phyloP scores from a whole-genome alignment of 2,329 filamentous ascomycete genomes.

The Dactylellina leptospora region DNA sequence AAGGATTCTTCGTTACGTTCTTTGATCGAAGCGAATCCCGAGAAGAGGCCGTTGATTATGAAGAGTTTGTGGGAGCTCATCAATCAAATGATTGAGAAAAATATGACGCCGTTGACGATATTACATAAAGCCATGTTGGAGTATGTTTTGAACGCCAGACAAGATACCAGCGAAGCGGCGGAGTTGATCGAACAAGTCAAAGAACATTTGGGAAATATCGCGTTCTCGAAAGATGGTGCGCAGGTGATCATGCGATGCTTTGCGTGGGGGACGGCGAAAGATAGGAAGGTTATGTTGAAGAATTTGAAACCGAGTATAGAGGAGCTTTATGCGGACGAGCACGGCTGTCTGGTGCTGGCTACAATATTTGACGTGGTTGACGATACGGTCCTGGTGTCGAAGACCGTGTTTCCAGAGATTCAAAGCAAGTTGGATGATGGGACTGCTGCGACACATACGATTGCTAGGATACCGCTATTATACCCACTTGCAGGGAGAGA shows the following conservation, averaged over 20 bases:
- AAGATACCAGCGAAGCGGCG: slow-evolving; percentile 79
- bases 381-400: slow-evolving; percentile 87
- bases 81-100: slow-evolving; percentile 93
- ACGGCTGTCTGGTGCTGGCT: slow-evolving; percentile 83
- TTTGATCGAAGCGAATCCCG: slow-evolving; percentile 79
- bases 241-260: slow-evolving; percentile 81
- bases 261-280: slow-evolving; percentile 87
- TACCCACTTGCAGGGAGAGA: slow-evolving; percentile 78
- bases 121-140: slow-evolving; percentile 98
- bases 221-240: slow-evolving; percentile 89
- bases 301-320: slow-evolving; percentile 90
- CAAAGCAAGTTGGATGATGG: slow-evolving; percentile 62
- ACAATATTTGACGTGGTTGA: slow-evolving; percentile 90
- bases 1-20: slow-evolving; percentile 71
- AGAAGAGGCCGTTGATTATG: slow-evolving; percentile 88
- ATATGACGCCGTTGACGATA: slow-evolving; percentile 95
- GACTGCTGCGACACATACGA: slow-evolving; percentile 62
- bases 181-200: slow-evolving; percentile 92
- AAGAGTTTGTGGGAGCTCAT: slow-evolving; percentile 84
- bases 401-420: slow-evolving; percentile 86
- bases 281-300: slow-evolving; percentile 86
- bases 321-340: slow-evolving; percentile 79
- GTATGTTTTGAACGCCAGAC: slow-evolving; percentile 83
- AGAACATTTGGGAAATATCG: slow-evolving; percentile 89
- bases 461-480: slow-evolving; percentile 72